Base-by-base conservation (phyloP, 257 asterid species). In the Salvia miltiorrhiza region DNA sequence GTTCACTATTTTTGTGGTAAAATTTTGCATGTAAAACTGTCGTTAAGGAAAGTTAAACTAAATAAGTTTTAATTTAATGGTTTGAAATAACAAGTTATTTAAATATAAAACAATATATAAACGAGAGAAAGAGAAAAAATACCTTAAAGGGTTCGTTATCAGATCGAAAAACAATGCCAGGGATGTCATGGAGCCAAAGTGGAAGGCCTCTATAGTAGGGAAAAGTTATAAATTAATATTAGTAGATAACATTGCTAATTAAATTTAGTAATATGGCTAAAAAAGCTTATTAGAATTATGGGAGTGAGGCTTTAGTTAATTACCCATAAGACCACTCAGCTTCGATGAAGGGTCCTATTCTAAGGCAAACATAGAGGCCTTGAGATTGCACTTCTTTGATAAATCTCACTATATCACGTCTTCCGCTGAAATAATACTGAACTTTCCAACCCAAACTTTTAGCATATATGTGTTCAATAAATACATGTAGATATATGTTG, bases 281-380 rank as follows among this genome's bases (percentile, higher is more conserved):
- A n/a, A n/a, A n/a, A n/a, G n/a, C n/a, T n/a, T n/a, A n/a, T n/a
- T n/a, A n/a, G n/a, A n/a, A n/a, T n/a, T n/a, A n/a, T 0, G 9
- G 39, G 5, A 30, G 20, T 44, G 8, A 0, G 3, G 20, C 3
- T 44, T 9, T 1, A n/a, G n/a, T 13, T 10, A 63, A 39, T 64
- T 87, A 92, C 98, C 98, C 98, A 16, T 90, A 90, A 26, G 75
- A 70, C 98, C 98, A 93, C 86, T 93, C 98, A 39, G 72, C 67
- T 81, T 90, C 95, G 4, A 93, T 86, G 57, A 78, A 93, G 9
- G 98, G 98, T 2, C 98, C 98, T 16, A 93, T 86, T 2, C 98
- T 84, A 52, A 88, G 86, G 78, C 85, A 86, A 41, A 88, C 97
- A 56, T 88, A 87, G 32, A 93, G 92, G 14, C 90, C 95, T 65